These are phyloP conservation scores for Chaetoceros tenuissimus DNA, from an alignment of 108 stramenopile species.

Conservation along the genomic window DNA sequence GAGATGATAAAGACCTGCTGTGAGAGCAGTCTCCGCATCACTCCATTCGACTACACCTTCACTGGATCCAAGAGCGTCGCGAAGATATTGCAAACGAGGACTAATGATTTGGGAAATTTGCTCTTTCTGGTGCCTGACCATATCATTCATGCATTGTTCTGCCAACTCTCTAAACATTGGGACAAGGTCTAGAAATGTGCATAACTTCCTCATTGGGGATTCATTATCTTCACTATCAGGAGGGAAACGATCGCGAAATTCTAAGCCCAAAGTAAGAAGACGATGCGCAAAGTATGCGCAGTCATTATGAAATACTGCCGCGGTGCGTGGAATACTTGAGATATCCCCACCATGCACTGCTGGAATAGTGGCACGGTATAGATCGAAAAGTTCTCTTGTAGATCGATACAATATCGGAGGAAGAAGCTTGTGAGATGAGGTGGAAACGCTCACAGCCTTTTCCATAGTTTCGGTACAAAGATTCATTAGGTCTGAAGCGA, in stretches of 20 bases:
- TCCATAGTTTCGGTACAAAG: slow-evolving; percentile 61
- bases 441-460: slow-evolving; percentile 27
- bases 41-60: slow-evolving; percentile 72
- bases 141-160: slow-evolving; percentile 51
- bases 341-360: slow-evolving; percentile 50
- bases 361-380: slow-evolving; percentile 74
- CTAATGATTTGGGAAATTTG: slow-evolving; percentile 57
- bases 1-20: slow-evolving; percentile 61
- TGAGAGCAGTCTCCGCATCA: slow-evolving; percentile 72
- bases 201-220: slow-evolving; percentile 36
- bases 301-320: slow-evolving; percentile 78
- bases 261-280: slow-evolving; percentile 61
- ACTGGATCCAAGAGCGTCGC: slow-evolving; percentile 44
- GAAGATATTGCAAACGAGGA: slow-evolving; percentile 37
- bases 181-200: slow-evolving; percentile 80
- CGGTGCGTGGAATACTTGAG: slow-evolving; percentile 58
- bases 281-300: slow-evolving; percentile 67
- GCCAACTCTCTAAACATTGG: slow-evolving; percentile 77
- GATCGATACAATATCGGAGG: slow-evolving; percentile 58
- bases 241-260: slow-evolving; percentile 53
- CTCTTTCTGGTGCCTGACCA: slow-evolving; percentile 58
- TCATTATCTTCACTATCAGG: slow-evolving; percentile 26
- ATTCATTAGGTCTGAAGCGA: slow-evolving; percentile 42
- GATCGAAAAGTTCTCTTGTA: slow-evolving; percentile 57
- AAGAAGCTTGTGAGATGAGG: slow-evolving; percentile 9